Conservation (phyloP, 768 basidiomycete species). For the Lenzites betulinus region DNA sequence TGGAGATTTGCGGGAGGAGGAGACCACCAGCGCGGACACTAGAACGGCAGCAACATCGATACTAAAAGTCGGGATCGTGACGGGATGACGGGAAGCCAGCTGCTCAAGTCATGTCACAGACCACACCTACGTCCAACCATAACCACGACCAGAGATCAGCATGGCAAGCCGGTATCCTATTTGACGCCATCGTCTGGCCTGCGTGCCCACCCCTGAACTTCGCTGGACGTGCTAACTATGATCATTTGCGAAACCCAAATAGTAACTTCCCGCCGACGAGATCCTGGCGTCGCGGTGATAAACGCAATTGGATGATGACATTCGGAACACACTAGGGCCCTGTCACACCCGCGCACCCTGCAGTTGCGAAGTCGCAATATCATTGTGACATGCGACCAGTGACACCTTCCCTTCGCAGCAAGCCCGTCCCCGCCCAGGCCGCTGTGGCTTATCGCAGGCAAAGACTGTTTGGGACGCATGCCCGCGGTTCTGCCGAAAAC, state of each 20-base stretch:
- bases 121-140: too few species aligned
- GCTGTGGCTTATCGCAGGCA: conserved; percentile 20
- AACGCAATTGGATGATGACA: background rate
- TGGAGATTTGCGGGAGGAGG: background rate
- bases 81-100: too few species aligned
- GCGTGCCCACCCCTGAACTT: too few species aligned
- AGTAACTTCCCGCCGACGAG: too few species aligned
- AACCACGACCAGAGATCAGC: too few species aligned
- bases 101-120: too few species aligned
- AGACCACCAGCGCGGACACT: background rate
- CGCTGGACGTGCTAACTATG: too few species aligned
- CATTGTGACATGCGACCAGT: conserved; percentile 1
- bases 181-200: too few species aligned
- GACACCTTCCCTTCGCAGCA: background rate
- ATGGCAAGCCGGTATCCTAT: too few species aligned
- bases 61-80: too few species aligned
- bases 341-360: background rate
- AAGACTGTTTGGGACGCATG: background rate
- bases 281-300: too few species aligned
- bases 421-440: background rate
- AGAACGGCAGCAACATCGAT: background rate
- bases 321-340: background rate
- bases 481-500: conserved; percentile 28
- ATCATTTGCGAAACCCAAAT: too few species aligned
- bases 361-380: background rate